Percentiles rank a stretch among this genome's conserved stretches.
Conservation (phyloP, 129 eudicot species). For the Flaveria robusta region DNA sequence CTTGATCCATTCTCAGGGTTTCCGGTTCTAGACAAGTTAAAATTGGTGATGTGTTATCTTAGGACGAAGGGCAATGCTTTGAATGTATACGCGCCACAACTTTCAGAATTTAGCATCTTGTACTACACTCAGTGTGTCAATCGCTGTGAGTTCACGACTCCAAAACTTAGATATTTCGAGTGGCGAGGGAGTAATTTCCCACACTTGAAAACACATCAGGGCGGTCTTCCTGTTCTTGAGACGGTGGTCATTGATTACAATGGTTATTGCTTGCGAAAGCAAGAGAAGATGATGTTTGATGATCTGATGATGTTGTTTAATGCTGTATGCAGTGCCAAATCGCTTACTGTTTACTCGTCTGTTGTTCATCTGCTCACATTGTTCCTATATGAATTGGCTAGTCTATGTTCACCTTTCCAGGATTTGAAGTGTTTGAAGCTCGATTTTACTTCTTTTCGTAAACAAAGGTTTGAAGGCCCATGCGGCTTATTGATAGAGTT, state of each 20-base stretch:
- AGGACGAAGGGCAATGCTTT: neutral
- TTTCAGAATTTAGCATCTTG: neutral
- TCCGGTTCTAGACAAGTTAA: slow-evolving; percentile 14
- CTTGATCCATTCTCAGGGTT: slow-evolving; percentile 16
- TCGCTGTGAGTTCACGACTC: neutral
- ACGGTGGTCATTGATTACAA: neutral
- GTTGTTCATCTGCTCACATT: neutral
- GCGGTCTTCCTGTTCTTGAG: slow-evolving; percentile 15
- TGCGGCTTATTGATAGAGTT: neutral
- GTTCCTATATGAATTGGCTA: neutral
- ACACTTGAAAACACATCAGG: neutral
- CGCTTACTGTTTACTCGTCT: neutral
- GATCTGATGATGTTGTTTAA: neutral
- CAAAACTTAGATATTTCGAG: slow-evolving; percentile 16
- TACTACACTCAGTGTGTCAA: too few species aligned
- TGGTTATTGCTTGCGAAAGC: neutral
- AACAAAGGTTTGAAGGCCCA: too few species aligned
- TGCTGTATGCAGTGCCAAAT: neutral
- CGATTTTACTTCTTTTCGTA: neutral
- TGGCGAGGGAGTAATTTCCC: neutral
- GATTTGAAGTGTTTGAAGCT: slow-evolving; percentile 18
- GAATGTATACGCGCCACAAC: neutral
- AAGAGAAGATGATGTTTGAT: slow-evolving; percentile 11
- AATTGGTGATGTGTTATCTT: neutral
- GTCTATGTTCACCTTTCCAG: neutral